phyloP scores from a whole-genome alignment of 352 stramenopile genomes.

The Phytophthora ramorum region DNA sequence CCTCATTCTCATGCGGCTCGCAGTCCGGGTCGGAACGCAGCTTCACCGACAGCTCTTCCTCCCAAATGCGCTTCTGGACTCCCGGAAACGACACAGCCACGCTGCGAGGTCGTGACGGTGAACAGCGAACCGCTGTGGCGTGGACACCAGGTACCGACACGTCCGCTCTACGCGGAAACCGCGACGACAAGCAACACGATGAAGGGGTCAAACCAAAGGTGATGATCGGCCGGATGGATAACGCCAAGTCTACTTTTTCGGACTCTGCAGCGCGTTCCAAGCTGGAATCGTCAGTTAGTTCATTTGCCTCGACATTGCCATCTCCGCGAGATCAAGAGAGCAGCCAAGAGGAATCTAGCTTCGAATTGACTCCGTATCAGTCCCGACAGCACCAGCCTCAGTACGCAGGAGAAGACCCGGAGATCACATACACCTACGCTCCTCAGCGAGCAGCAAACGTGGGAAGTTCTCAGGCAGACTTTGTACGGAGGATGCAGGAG shows the following conservation, averaged over 20 bases:
- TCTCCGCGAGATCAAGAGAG: conserved; percentile 27
- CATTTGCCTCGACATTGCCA: conserved; percentile 26
- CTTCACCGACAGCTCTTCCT: conserved; percentile 3
- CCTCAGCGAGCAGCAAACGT: conserved; percentile 1
- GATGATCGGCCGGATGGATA: conserved; percentile 17
- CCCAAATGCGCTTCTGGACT: conserved; percentile 32
- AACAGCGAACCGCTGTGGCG: background rate
- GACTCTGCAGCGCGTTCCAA: conserved; percentile 10
- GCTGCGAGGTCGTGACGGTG: conserved; percentile 1
- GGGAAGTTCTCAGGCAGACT: conserved; percentile 15
- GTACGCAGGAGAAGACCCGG: conserved; percentile 20
- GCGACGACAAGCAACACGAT: background rate
- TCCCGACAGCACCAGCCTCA: conserved; percentile 22
- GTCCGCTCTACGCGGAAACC: background rate
- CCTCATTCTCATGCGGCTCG: conserved; percentile 5
- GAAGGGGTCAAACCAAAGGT: conserved; percentile 16
- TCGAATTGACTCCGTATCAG: conserved; percentile 24
- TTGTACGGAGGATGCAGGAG: conserved; percentile 62
- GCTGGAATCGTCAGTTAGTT: conserved; percentile 22
- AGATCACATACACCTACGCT: conserved; percentile 19
- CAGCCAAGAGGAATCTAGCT: conserved; percentile 22
- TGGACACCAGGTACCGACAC: conserved; percentile 14
- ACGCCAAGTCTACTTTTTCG: conserved; percentile 5
- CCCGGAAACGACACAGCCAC: conserved; percentile 14
- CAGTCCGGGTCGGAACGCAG: conserved; percentile 17